Evolutionary conservation across 768 basidiomycete genomes (phyloP).

Genomic region (Amanita polypyramis): DNA sequence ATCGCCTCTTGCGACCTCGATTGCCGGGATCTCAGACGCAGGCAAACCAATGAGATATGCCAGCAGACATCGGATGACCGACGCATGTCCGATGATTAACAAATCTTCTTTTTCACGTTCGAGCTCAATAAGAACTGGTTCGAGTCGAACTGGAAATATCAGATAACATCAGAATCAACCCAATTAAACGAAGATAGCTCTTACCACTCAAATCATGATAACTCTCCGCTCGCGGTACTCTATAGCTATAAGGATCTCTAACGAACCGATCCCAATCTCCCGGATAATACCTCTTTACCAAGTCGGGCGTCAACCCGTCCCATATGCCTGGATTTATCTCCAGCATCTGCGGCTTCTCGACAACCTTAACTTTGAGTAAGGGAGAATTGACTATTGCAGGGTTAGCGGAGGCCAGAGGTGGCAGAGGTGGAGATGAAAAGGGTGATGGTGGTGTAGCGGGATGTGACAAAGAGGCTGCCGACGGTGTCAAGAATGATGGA

Average conservation of each 20-base stretch:
- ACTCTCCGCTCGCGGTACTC: slow-evolving; percentile 90
- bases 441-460: slow-evolving; percentile 7
- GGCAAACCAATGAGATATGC: slow-evolving; percentile 91
- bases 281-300: slow-evolving; percentile 84
- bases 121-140: slow-evolving; percentile 85
- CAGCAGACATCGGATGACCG: slow-evolving; percentile 92
- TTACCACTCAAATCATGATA: slow-evolving; percentile 90
- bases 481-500: slow-evolving; percentile 7
- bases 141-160: slow-evolving; percentile 64
- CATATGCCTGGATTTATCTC: slow-evolving; percentile 98
- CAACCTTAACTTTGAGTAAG: slow-evolving; percentile 58
- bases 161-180: slow-evolving; percentile 6
- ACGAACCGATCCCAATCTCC: slow-evolving; percentile 91
- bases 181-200: neutral
- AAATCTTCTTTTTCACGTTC: slow-evolving; percentile 93
- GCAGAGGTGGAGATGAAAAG: slow-evolving; percentile 7
- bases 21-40: slow-evolving; percentile 93
- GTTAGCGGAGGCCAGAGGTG: slow-evolving; percentile 15
- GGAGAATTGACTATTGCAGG: slow-evolving; percentile 9
- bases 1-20: slow-evolving; percentile 94
- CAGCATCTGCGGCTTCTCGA: slow-evolving; percentile 93
- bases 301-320: slow-evolving; percentile 89
- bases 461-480: slow-evolving; percentile 7
- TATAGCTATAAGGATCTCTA: slow-evolving; percentile 86
- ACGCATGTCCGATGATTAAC: slow-evolving; percentile 93